A percentile compares a stretch with the other conserved stretches of the same genome.
These are phyloP conservation scores for Naganishia friedmannii DNA, from an alignment of 768 basidiomycete species.

Conservation along the genomic window DNA sequence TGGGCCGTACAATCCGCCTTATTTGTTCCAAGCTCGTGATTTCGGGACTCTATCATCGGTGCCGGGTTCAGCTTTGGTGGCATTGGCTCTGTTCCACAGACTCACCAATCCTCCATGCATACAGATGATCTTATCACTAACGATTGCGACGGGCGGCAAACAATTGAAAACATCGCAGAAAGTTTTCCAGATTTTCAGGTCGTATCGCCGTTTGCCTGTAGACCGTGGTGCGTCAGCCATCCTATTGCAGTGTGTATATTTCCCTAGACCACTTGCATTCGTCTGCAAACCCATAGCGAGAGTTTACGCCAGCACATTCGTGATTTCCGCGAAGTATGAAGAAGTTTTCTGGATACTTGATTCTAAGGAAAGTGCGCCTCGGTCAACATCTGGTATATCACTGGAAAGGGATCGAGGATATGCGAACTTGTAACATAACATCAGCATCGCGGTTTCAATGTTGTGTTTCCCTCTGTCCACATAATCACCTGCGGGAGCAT, in stretches of 20 bases:
- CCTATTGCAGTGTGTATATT: neutral
- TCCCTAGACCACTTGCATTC: conserved; percentile 69
- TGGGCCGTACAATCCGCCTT: conserved; percentile 96
- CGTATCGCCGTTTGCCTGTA: conserved; percentile 97
- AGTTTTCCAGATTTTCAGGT: conserved; percentile 99
- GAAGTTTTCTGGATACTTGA: conserved; percentile 99
- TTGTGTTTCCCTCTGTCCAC: conserved; percentile 99
- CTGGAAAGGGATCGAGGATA: neutral
- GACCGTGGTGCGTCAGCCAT: neutral
- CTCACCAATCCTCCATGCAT: conserved; percentile 87
- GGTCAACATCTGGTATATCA: neutral
- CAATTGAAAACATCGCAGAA: conserved; percentile 99
- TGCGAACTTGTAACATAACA: conserved; percentile 84
- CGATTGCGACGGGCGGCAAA: conserved; percentile 96
- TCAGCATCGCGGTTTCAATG: conserved; percentile 94
- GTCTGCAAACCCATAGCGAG: conserved; percentile 99
- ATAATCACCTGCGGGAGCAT: conserved; percentile 67
- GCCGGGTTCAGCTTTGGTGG: neutral
- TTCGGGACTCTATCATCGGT: conserved; percentile 66
- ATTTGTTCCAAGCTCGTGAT: conserved; percentile 99
- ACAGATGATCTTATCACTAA: conserved; percentile 99
- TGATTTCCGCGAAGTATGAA: conserved; percentile 99
- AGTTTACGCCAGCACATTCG: conserved; percentile 98
- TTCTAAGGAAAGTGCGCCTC: conserved; percentile 51
- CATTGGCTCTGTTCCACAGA: neutral